Evolutionary conservation across 108 stramenopile species (phyloP).

Genomic region (Pinguiococcus pyrenoidosus): DNA sequence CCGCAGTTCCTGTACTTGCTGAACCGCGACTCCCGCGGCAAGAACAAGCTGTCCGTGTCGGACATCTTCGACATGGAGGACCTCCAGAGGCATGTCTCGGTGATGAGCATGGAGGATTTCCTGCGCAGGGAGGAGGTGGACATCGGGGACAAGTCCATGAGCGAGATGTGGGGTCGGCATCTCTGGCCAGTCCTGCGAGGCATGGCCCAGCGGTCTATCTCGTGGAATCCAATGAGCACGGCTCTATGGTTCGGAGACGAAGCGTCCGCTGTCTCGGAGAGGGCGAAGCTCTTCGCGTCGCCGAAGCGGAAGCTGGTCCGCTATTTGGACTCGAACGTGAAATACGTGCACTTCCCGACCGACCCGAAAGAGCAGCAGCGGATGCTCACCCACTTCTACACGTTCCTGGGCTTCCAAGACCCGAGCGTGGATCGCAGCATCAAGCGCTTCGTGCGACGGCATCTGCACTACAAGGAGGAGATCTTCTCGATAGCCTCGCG

Average conservation of each 20-base stretch:
- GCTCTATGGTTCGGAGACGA: neutral
- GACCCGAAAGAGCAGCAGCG: slow-evolving; percentile 12
- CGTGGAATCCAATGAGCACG: neutral
- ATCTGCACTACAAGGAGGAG: slow-evolving; percentile 28
- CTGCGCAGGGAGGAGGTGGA: slow-evolving; percentile 36
- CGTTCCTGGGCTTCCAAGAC: slow-evolving; percentile 24
- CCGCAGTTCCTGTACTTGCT: slow-evolving; percentile 58
- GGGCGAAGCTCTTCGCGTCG: neutral
- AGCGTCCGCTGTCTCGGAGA: slow-evolving; percentile 4
- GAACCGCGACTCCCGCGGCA: slow-evolving; percentile 27
- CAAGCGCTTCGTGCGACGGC: slow-evolving; percentile 30
- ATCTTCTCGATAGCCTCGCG: slow-evolving; percentile 35
- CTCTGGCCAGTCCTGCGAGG: too few species aligned
- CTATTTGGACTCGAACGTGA: neutral
- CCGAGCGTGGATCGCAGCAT: slow-evolving; percentile 6
- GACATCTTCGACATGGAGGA: slow-evolving; percentile 49
- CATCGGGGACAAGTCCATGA: neutral
- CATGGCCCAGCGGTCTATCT: too few species aligned
- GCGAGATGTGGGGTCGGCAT: too few species aligned
- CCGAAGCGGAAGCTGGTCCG: neutral
- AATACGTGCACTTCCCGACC: slow-evolving; percentile 1
- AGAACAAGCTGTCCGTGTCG: slow-evolving; percentile 47
- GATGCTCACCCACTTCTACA: slow-evolving; percentile 25
- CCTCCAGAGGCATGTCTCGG: slow-evolving; percentile 49
- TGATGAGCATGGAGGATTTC: slow-evolving; percentile 72